phyloP scores from a whole-genome alignment of 176 grass and related monocot species.

The Panicum miliaceum region DNA sequence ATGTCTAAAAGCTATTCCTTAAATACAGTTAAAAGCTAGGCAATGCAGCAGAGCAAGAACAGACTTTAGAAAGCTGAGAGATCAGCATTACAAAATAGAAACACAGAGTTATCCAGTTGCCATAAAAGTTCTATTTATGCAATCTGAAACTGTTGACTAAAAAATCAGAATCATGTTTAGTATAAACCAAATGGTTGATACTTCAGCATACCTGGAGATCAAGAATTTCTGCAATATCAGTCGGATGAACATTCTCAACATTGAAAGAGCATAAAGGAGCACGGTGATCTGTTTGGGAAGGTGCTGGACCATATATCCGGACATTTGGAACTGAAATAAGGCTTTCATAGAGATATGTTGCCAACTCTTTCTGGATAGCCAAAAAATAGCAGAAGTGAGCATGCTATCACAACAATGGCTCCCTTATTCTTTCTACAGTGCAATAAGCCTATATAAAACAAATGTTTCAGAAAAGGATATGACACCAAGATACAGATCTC shows the following conservation, averaged over 20 bases:
- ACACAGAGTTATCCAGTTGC: neutral
- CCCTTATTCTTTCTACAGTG: constrained; percentile 36
- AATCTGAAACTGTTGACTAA: neutral
- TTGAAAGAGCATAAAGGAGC: constrained; percentile 89
- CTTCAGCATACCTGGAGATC: constrained; percentile 72
- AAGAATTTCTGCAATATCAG: constrained; percentile 90
- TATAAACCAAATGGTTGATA: constrained; percentile 11
- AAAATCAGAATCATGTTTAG: constrained; percentile 25
- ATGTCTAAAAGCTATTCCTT: neutral
- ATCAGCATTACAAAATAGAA: neutral
- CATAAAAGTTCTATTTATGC: neutral
- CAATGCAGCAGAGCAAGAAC: constrained; percentile 16
- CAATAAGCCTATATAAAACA: neutral
- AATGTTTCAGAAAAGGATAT: constrained; percentile 2
- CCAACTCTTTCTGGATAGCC: constrained; percentile 6
- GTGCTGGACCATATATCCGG: constrained; percentile 73
- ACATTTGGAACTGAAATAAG: constrained; percentile 73
- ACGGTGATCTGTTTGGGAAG: constrained; percentile 56
- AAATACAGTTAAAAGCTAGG: neutral
- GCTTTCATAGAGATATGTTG: constrained; percentile 38
- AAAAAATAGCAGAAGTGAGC: constrained; percentile 43
- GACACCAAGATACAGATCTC: constrained; percentile 21
- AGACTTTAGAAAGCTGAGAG: neutral
- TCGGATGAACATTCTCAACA: constrained; percentile 86
- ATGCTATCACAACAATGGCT: constrained; percentile 42